Evolutionary conservation across 768 basidiomycete species (phyloP).

Genomic region (Leucosporidium yakuticum): DNA sequence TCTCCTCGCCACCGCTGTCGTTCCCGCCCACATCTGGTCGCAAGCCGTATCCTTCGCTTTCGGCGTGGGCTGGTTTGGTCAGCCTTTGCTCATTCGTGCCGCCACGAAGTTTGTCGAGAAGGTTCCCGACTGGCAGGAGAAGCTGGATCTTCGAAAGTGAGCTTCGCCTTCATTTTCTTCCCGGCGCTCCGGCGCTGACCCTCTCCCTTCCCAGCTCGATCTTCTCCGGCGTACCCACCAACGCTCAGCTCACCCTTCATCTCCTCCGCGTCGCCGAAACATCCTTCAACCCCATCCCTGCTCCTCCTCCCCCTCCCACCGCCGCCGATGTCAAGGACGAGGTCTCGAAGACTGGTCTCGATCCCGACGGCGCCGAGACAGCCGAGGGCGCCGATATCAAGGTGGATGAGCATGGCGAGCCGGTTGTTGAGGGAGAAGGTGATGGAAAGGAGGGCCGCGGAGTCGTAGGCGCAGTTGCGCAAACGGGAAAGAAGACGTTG

Average conservation of each 20-base stretch:
- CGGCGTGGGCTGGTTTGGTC: slow-evolving; percentile 45
- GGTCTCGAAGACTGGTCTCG: slow-evolving; percentile 24
- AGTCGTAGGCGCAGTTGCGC: not conserved
- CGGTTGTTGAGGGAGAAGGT: too few species aligned
- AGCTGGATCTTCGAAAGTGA: slow-evolving; percentile 45
- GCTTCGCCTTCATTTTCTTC: not conserved
- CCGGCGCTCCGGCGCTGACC: too few species aligned
- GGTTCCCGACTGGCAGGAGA: slow-evolving; percentile 46
- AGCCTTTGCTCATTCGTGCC: slow-evolving; percentile 42
- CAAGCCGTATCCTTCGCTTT: slow-evolving; percentile 42
- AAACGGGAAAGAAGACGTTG: slow-evolving; percentile 36
- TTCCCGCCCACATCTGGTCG: slow-evolving; percentile 42
- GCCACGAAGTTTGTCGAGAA: slow-evolving; percentile 39
- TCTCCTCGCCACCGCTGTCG: slow-evolving; percentile 25
- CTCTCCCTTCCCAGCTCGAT: slow-evolving; percentile 38
- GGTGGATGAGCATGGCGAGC: not conserved
- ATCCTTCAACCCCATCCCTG: slow-evolving; percentile 34
- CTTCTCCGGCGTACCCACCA: slow-evolving; percentile 45
- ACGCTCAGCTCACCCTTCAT: slow-evolving; percentile 45
- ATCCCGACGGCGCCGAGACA: slow-evolving; percentile 34
- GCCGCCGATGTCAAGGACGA: slow-evolving; percentile 41
- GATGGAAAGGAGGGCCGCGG: not conserved
- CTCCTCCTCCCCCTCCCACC: slow-evolving; percentile 36
- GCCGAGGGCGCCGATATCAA: not conserved
- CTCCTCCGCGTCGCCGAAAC: slow-evolving; percentile 44